Evolutionary conservation across 305 asterid genomes (phyloP).

Genomic region (Solanum hybrid): DNA sequence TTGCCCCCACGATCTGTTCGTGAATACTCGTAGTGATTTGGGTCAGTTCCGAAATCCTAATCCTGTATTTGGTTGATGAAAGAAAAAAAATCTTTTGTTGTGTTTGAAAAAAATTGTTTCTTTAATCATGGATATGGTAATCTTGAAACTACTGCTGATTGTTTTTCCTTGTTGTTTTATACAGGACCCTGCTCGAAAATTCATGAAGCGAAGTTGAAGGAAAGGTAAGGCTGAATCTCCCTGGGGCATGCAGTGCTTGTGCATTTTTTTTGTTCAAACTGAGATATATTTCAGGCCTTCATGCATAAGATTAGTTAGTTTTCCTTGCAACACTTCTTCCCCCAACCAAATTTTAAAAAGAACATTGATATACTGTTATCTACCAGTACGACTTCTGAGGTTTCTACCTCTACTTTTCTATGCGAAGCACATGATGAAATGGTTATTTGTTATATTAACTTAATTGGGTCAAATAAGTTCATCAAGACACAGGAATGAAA

Average conservation of each 20-base stretch:
- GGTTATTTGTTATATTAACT: background rate
- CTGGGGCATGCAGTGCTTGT: background rate
- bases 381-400: background rate
- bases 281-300: background rate
- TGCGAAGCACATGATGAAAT: background rate
- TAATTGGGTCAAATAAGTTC: background rate
- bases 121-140: background rate
- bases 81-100: background rate
- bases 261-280: background rate
- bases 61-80: background rate
- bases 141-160: background rate
- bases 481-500: background rate
- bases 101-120: background rate
- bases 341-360: background rate
- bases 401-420: background rate
- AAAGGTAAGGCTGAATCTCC: conserved; percentile 45
- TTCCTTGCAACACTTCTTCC: background rate
- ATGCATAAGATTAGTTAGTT: background rate
- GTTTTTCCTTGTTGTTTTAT: conserved; percentile 7
- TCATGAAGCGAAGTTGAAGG: conserved; percentile 92
- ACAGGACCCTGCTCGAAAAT: conserved; percentile 81
- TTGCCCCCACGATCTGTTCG: conserved; percentile 95
- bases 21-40: conserved; percentile 87
- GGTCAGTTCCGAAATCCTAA: conserved; percentile 31
- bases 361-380: background rate